Conservation (phyloP, 352 stramenopile species). For the Globisporangium lucens region DNA sequence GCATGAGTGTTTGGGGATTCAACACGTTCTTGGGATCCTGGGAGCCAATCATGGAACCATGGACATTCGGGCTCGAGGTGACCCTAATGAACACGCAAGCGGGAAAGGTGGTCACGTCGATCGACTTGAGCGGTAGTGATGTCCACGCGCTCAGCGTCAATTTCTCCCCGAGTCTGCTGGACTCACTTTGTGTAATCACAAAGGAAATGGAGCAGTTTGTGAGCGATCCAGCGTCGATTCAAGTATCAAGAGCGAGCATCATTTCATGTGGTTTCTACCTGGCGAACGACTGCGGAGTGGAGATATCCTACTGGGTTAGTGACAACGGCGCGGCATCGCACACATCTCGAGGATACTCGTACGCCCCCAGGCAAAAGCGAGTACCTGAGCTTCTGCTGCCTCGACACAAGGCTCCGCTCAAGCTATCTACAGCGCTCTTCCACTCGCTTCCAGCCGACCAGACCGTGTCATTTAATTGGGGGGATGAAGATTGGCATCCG, state of each 20-base stretch:
- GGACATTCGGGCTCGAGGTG: slow-evolving; percentile 55
- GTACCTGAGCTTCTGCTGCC: slow-evolving; percentile 44
- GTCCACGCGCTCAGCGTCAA: slow-evolving; percentile 65
- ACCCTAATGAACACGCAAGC: slow-evolving; percentile 32
- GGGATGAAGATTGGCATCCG: slow-evolving; percentile 64
- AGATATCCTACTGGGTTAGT: slow-evolving; percentile 66
- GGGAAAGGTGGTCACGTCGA: slow-evolving; percentile 49
- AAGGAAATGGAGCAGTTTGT: slow-evolving; percentile 60
- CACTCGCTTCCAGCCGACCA: slow-evolving; percentile 67
- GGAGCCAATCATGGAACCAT: slow-evolving; percentile 79
- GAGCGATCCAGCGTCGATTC: slow-evolving; percentile 14
- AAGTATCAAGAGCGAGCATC: slow-evolving; percentile 50
- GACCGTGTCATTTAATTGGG: slow-evolving; percentile 73
- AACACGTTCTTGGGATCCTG: slow-evolving; percentile 70
- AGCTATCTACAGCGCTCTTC: slow-evolving; percentile 68
- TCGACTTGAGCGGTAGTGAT: slow-evolving; percentile 54
- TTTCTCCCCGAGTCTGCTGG: slow-evolving; percentile 58
- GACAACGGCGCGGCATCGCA: slow-evolving; percentile 37
- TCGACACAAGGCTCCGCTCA: slow-evolving; percentile 58
- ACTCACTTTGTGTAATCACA: slow-evolving; percentile 52
- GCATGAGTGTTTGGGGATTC: slow-evolving; percentile 75
- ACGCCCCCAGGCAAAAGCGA: slow-evolving; percentile 39
- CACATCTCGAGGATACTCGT: slow-evolving; percentile 54
- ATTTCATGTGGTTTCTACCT: slow-evolving; percentile 83
- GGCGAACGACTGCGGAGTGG: slow-evolving; percentile 59